Conservation (phyloP, 2,329 filamentous ascomycete species). For the Dactylellina haptotyla region DNA sequence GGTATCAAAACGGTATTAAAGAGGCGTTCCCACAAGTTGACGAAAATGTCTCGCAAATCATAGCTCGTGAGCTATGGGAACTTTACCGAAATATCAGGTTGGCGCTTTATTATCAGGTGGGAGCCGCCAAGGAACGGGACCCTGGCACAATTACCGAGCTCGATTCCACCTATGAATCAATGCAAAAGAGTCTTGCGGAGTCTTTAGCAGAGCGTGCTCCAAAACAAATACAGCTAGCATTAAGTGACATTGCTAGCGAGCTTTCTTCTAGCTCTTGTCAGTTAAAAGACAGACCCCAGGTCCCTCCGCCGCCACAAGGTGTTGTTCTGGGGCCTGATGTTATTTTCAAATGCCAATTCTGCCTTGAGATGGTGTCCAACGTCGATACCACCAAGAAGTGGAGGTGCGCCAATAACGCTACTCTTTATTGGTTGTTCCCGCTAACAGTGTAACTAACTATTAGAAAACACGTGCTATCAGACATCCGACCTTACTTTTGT, state of each 20-base stretch:
- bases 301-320: constrained; percentile 1
- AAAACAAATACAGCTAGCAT: neutral
- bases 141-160: no score
- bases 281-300: constrained; percentile 8
- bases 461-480: constrained; percentile 15
- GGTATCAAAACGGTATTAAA: constrained; percentile 11
- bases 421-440: neutral
- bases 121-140: no score
- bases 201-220: neutral
- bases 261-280: constrained; percentile 1
- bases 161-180: constrained; percentile 18
- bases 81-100: neutral
- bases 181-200: constrained; percentile 10
- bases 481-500: constrained; percentile 17
- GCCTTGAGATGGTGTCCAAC: constrained; percentile 5
- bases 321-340: neutral
- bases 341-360: constrained; percentile 6
- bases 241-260: constrained; percentile 9
- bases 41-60: constrained; percentile 7
- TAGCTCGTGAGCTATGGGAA: neutral
- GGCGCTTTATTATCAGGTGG: neutral
- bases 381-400: constrained; percentile 8
- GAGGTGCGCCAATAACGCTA: neutral
- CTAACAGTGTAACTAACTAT: neutral
- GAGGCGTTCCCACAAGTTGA: constrained; percentile 1